Evolutionary conservation across 352 stramenopile genomes (phyloP).

Genomic region (Phytophthora crassamura): DNA sequence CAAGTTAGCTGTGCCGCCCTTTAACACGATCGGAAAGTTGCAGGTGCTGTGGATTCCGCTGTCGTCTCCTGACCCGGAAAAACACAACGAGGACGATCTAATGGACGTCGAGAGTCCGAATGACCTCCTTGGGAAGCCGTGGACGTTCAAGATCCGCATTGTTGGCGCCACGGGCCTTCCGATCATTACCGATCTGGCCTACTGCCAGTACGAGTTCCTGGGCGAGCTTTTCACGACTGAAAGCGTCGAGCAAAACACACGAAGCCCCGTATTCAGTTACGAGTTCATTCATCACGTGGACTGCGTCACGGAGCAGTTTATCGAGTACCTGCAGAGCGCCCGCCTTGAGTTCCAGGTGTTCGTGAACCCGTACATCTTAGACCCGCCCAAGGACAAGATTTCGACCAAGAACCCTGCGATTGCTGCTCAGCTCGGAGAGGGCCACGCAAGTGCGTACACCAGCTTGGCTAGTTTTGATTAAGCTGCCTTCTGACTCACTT

Average conservation of each 20-base stretch:
- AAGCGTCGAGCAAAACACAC: slow-evolving; percentile 89
- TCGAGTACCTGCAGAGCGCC: slow-evolving; percentile 83
- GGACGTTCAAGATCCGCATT: slow-evolving; percentile 92
- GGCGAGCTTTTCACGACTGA: slow-evolving; percentile 93
- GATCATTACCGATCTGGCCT: slow-evolving; percentile 90
- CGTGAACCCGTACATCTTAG: slow-evolving; percentile 90
- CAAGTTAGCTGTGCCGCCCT: slow-evolving; percentile 91
- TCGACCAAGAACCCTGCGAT: slow-evolving; percentile 79
- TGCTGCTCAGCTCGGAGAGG: slow-evolving; percentile 62
- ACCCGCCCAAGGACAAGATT: slow-evolving; percentile 85
- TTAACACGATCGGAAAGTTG: slow-evolving; percentile 94
- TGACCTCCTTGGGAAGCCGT: slow-evolving; percentile 89
- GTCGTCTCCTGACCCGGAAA: slow-evolving; percentile 73
- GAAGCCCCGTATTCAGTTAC: slow-evolving; percentile 92
- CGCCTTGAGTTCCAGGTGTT: slow-evolving; percentile 90
- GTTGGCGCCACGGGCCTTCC: slow-evolving; percentile 84
- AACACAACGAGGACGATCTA: slow-evolving; percentile 69
- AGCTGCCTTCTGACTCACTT: background rate
- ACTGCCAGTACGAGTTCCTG: slow-evolving; percentile 94
- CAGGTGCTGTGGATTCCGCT: slow-evolving; percentile 91
- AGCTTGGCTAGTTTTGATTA: background rate
- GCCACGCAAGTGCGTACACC: slow-evolving; percentile 43
- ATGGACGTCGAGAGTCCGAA: slow-evolving; percentile 77
- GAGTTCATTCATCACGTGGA: slow-evolving; percentile 87
- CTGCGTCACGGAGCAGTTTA: slow-evolving; percentile 88